Percentiles rank a stretch among this genome's conserved stretches.
These are phyloP conservation scores for Ilex paraguariensis DNA, from an alignment of 305 asterid species.

Conservation along the genomic window DNA sequence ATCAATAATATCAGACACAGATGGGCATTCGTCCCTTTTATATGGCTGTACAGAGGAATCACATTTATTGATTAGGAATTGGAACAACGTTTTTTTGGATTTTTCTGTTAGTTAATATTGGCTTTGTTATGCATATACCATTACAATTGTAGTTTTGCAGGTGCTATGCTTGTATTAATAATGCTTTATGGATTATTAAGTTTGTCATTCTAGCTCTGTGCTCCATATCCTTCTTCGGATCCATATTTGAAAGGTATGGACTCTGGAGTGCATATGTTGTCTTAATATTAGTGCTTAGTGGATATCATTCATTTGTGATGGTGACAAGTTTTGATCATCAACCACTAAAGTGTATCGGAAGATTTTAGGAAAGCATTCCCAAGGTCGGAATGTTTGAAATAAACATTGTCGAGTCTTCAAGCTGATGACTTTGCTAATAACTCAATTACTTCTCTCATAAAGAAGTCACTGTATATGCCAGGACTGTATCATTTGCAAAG, in stretches of 20 bases:
- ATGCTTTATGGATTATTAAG: conserved; percentile 18
- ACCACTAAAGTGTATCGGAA: conserved; percentile 1
- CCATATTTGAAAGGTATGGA: conserved; percentile 19
- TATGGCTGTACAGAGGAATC: no score
- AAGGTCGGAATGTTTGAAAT: not conserved
- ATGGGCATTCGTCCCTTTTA: no score
- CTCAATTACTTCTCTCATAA: no score
- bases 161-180: conserved; percentile 17
- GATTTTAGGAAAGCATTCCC: no score
- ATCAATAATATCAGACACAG: no score
- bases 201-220: conserved; percentile 11
- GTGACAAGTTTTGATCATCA: conserved; percentile 8
- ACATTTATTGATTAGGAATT: not conserved
- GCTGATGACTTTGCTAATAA: conserved; percentile 10
- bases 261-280: conserved; percentile 2
- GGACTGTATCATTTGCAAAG: conserved; percentile 6
- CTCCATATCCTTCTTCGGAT: conserved; percentile 16
- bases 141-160: conserved; percentile 26
- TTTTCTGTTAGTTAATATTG: conserved; percentile 2
- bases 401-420: conserved; percentile 17
- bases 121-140: conserved; percentile 8
- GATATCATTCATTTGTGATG: conserved; percentile 9
- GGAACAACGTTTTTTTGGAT: conserved; percentile 4
- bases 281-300: conserved; percentile 4
- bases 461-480: no score